Percentiles rank a stretch among this genome's conserved stretches.
Conservation (phyloP, 78 protist genomes). For the Mantamonas sphyraenae region DNA sequence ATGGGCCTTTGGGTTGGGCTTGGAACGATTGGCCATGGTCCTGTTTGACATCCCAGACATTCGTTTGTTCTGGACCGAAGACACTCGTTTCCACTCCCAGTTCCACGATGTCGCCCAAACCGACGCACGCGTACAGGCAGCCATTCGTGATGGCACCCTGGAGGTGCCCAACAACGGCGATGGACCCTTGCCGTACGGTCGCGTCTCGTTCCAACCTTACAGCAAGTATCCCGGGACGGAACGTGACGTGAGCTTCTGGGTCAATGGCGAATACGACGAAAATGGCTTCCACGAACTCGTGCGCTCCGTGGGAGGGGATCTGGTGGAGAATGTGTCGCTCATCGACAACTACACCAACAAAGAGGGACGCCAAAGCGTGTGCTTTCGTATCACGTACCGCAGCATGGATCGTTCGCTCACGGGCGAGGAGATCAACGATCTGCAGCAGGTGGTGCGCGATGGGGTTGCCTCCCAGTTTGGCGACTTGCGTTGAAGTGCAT, state of each 20-base stretch:
- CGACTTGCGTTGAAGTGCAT: too few relatives aligned
- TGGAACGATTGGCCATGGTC: slow-evolving; percentile 89
- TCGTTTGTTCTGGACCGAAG: slow-evolving; percentile 87
- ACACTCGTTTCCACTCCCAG: slow-evolving; percentile 66
- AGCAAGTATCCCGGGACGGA: slow-evolving; percentile 62
- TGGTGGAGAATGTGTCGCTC: slow-evolving; percentile 60
- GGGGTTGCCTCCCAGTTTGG: too few relatives aligned
- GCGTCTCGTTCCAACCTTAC: too few relatives aligned
- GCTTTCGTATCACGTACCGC: slow-evolving; percentile 78
- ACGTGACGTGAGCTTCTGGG: slow-evolving; percentile 73
- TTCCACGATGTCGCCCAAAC: slow-evolving; percentile 47
- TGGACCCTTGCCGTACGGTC: too few relatives aligned
- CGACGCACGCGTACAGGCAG: too few relatives aligned
- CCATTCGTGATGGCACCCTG: too few relatives aligned
- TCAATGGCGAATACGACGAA: slow-evolving; percentile 40
- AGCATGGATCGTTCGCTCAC: slow-evolving; percentile 61
- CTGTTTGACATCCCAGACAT: slow-evolving; percentile 82
- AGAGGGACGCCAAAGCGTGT: slow-evolving; percentile 26
- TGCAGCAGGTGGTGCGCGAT: slow-evolving; percentile 22
- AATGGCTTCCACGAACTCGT: slow-evolving; percentile 65
- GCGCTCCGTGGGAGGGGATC: slow-evolving; percentile 68
- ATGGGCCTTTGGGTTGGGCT: slow-evolving; percentile 91
- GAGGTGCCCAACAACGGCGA: too few relatives aligned
- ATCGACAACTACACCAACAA: background rate
- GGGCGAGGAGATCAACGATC: slow-evolving; percentile 16